Evolutionary conservation across 75 land plant genomes (phyloP), one percentile per base, ranked within the genome.

Genomic region (Chamaecyparis obtusa): DNA sequence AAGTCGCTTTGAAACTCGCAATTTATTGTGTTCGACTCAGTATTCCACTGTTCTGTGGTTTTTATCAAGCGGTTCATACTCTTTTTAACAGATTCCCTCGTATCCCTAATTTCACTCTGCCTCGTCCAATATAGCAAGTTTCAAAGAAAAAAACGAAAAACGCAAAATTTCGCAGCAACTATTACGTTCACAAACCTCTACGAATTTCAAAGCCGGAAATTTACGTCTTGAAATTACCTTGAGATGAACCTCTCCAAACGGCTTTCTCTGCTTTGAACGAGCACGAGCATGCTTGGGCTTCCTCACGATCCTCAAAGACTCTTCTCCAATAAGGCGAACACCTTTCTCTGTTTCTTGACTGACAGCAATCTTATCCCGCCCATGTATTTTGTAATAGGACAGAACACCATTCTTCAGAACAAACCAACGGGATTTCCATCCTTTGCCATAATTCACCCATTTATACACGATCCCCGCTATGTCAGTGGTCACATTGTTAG

Each of bases 321-420:
- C 96, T 39, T 95, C 98, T 64, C 99, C 99, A 82, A 97, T 97
- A 56, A 97, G 87, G 57, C 90, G 90, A 56, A 91, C 87, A 33
- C 95, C 98, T 85, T 94, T 96, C 41, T 88, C 92, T 16, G 91
- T 87, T 85, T 95, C 95, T 39, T 82, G 86, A 46, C 86, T 93
- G 21, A 96, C 87, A 8, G 90, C 81, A 83, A 97, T 95, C 88
- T 91, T 94, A 71, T 94, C 92, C 46, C 86, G 91, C 17, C 91
- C 93, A 67, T 89, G 95, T 37, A 92, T 91, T 87, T 94, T 94
- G 89, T 91, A 92, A 76, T 94, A 94, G 72, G 95, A 91, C 14
- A 94, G 90, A n/a, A 94, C 95, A 43, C 95, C 95, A 55, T 93
- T 85, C 60, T 86, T 88, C 17, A 94, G 91, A 36, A 90, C 85